A percentile compares a stretch with the other conserved stretches of the same genome.
phyloP scores from a whole-genome alignment of 116 monocot species.

The Cymodocea nodosa region DNA sequence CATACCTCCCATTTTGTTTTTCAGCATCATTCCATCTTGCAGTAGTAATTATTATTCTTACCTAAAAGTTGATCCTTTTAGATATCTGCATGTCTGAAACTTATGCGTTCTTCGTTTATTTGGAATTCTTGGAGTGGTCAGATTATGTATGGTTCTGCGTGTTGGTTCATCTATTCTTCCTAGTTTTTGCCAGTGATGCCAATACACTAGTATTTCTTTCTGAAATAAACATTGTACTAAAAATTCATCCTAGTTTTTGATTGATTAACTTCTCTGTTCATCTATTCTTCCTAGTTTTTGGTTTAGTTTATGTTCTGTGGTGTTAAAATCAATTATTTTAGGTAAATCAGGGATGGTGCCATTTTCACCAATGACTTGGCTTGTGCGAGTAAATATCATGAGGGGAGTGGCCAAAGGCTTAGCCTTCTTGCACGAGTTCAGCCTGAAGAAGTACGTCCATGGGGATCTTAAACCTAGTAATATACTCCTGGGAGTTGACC shows the following conservation, averaged over 20 bases:
- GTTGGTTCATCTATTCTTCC: too few species aligned
- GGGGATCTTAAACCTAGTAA: conserved; percentile 62
- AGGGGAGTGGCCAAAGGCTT: conserved; percentile 48
- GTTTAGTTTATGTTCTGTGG: background rate
- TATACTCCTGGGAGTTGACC: conserved; percentile 38
- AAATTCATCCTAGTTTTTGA: background rate
- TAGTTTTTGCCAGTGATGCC: too few species aligned
- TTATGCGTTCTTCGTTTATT: too few species aligned
- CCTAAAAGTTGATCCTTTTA: too few species aligned
- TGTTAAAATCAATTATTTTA: conserved; percentile 7
- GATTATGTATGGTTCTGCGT: too few species aligned
- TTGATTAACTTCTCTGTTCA: background rate
- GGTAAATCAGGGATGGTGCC: conserved; percentile 22
- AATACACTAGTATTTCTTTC: too few species aligned
- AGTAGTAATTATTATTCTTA: background rate
- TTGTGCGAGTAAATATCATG: conserved; percentile 37
- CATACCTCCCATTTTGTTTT: background rate
- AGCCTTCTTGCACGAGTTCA: conserved; percentile 59
- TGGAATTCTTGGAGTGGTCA: too few species aligned
- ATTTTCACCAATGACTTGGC: conserved; percentile 40
- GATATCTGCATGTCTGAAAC: too few species aligned
- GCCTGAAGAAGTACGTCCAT: conserved; percentile 72
- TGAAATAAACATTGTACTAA: too few species aligned
- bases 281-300: background rate
- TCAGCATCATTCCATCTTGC: background rate